Conservation (phyloP, 2,329 filamentous ascomycete genomes). For the Plenodomus lindquistii region DNA sequence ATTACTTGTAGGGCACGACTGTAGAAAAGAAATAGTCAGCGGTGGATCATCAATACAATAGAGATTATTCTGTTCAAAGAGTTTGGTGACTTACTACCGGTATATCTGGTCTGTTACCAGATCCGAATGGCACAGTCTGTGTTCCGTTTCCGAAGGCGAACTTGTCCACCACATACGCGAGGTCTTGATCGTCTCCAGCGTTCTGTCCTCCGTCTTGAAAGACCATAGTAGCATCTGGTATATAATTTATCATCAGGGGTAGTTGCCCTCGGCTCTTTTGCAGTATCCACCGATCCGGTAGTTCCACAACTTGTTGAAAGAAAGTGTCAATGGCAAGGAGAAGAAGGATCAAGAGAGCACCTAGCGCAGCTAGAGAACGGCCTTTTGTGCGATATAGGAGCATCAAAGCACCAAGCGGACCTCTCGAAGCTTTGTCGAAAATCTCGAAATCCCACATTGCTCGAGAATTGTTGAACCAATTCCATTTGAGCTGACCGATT, state of each 20-base stretch:
- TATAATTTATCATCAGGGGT: conserved; percentile 8
- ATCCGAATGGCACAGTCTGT: conserved; percentile 20
- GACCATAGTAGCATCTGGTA: background rate
- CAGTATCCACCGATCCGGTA: conserved; percentile 21
- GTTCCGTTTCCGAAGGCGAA: conserved; percentile 30
- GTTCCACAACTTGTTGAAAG: conserved; percentile 36
- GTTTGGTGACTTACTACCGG: conserved; percentile 11
- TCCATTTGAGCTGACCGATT: conserved; percentile 34
- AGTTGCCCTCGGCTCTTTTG: conserved; percentile 15
- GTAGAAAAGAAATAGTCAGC: background rate
- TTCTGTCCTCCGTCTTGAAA: background rate
- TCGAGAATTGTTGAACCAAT: conserved; percentile 20
- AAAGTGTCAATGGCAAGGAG: conserved; percentile 22
- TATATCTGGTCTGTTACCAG: conserved; percentile 29
- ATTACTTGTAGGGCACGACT: conserved; percentile 32
- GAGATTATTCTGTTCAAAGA: background rate
- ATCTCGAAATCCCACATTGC: conserved; percentile 38
- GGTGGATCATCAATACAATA: background rate
- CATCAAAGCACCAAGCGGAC: conserved; percentile 14
- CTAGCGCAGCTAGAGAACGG: conserved; percentile 14
- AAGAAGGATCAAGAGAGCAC: conserved; percentile 5
- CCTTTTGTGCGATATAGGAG: conserved; percentile 19
- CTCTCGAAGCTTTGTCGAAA: conserved; percentile 29
- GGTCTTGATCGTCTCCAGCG: background rate
- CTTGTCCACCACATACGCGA: background rate